Evolutionary conservation across 2,329 filamentous ascomycete species (phyloP), one percentile per base, ranked within the genome.

Genomic region (Salinomyces thailandicus): DNA sequence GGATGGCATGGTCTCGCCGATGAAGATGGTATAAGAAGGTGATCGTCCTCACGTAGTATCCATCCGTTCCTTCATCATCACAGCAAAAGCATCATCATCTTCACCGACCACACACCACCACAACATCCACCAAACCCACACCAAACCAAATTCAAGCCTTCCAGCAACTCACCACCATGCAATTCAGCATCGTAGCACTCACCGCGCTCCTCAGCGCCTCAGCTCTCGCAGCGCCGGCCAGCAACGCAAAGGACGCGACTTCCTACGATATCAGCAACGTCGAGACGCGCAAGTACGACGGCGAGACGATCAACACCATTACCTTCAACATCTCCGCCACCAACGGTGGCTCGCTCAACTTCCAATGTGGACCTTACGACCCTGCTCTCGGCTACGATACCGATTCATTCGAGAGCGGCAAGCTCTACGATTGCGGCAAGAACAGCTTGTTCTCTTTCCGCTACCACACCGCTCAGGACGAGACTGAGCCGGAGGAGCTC

Each of bases 111-210:
- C n/a, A n/a, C n/a, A n/a, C n/a, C n/a, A n/a, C n/a, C n/a, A n/a
- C n/a, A n/a, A n/a, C n/a, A n/a, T n/a, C n/a, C n/a, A n/a, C n/a
- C n/a, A n/a, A n/a, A n/a, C n/a, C n/a, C n/a, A n/a, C n/a, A n/a
- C n/a, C n/a, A n/a, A n/a, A n/a, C n/a, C n/a, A n/a, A n/a, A n/a
- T n/a, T n/a, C n/a, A n/a, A 26, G 22, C 22, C 22, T n/a, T 26
- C n/a, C 8, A 7, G n/a, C 33, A 28, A 31, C 14, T 27, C 18
- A 41, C 34, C 41, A 42, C 30, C 15, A 46, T 46, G 41, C 37
- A 46, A 30, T 44, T 42, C 42, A 30, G 24, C 38, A 18, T 42
- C 38, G n/a, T n/a, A n/a, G 39, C 39, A n/a, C 36, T 42, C n/a
- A 30, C 36, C 18, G 22, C 41, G 24, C 29, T 44, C 34, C 22